phyloP scores from a whole-genome alignment of 495 filamentous ascomycete genomes.

The Neurospora sp. region DNA sequence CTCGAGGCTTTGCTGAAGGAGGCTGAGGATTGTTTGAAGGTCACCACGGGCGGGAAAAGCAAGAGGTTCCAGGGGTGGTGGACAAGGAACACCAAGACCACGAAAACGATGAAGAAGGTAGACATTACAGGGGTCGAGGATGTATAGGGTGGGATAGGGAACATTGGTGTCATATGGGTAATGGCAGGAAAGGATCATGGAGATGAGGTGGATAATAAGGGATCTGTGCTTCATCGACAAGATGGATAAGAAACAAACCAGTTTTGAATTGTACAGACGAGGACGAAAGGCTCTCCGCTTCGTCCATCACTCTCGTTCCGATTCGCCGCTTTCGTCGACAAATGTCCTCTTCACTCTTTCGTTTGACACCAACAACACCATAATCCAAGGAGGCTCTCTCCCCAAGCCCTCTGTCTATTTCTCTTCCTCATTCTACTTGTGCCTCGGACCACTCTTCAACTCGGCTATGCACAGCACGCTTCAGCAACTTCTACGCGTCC shows the following conservation, averaged over 20 bases:
- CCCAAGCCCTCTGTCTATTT: not conserved
- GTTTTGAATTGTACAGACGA: too few relatives aligned
- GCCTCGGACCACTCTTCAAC: not conserved
- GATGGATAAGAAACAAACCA: not conserved
- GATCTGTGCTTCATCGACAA: not conserved
- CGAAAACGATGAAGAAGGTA: not conserved
- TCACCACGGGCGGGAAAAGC: not conserved
- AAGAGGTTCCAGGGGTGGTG: not conserved
- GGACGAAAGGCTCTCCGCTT: not conserved
- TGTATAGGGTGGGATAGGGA: not conserved
- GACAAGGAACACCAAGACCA: not conserved
- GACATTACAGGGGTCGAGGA: not conserved
- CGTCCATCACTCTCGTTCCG: not conserved
- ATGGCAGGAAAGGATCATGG: not conserved
- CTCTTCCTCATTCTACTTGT: not conserved
- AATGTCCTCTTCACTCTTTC: not conserved
- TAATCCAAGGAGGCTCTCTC: not conserved
- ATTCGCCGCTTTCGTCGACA: not conserved
- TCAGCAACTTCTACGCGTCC: not conserved
- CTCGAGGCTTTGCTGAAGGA: not conserved
- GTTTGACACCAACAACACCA: not conserved
- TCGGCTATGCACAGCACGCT: not conserved
- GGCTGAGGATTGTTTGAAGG: not conserved
- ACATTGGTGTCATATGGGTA: not conserved
- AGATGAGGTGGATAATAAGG: not conserved